A percentile compares a stretch with the other conserved stretches of the same genome.
phyloP scores from a whole-genome alignment of 352 stramenopile genomes.

The Phytophthora nicotianae region DNA sequence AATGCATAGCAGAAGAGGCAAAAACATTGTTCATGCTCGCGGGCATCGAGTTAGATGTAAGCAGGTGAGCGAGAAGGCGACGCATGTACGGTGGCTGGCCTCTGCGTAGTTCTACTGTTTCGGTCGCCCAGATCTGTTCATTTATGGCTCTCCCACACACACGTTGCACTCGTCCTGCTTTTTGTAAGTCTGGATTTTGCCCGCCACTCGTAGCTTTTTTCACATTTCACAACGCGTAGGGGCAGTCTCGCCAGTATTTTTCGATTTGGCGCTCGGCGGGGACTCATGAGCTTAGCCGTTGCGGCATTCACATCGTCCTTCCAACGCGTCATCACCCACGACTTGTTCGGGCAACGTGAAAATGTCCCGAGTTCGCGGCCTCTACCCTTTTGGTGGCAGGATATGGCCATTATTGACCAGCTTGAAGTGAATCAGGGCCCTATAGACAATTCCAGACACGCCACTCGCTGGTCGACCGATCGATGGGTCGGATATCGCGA shows the following conservation, averaged over 20 bases:
- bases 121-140: slow-evolving; percentile 23
- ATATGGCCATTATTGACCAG: slow-evolving; percentile 9
- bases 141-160: slow-evolving; percentile 4
- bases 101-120: slow-evolving; percentile 17
- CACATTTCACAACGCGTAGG: too few relatives aligned
- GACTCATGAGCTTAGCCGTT: slow-evolving; percentile 1
- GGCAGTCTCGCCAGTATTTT: slow-evolving; percentile 21
- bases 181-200: slow-evolving; percentile 12
- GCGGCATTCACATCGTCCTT: slow-evolving; percentile 6
- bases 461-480: slow-evolving; percentile 18
- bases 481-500: slow-evolving; percentile 14
- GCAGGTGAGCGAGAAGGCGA: background rate
- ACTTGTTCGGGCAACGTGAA: background rate
- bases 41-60: slow-evolving; percentile 10
- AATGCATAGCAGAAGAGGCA: slow-evolving; percentile 9
- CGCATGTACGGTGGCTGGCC: background rate
- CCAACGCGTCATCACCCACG: background rate
- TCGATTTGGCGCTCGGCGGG: slow-evolving; percentile 26
- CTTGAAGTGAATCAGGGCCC: background rate
- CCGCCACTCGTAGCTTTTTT: background rate
- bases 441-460: background rate
- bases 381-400: slow-evolving; percentile 11
- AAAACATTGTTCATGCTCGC: slow-evolving; percentile 19
- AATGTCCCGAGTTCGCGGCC: slow-evolving; percentile 16
- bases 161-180: background rate